A percentile compares a stretch with the other conserved stretches of the same genome.
phyloP scores from a whole-genome alignment of 495 filamentous ascomycete species.

The Thozetella sp. region DNA sequence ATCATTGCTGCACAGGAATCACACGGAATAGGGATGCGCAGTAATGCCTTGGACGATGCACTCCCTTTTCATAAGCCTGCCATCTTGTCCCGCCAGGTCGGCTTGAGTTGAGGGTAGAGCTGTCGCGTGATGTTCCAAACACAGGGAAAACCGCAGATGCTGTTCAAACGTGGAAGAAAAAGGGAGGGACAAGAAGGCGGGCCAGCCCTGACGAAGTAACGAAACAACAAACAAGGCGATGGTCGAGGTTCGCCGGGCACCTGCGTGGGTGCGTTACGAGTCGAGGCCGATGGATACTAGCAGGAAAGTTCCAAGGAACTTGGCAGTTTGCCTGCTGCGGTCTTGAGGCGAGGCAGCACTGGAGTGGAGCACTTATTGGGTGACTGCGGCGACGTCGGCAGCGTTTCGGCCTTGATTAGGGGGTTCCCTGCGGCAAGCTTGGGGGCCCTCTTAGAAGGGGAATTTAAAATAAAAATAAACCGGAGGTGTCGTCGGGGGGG shows the following conservation, averaged over 20 bases:
- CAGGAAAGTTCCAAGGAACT: not conserved
- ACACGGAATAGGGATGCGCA: constrained; percentile 18
- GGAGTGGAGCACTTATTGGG: not conserved
- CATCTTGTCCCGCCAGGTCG: constrained; percentile 10
- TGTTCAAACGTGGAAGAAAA: constrained; percentile 12
- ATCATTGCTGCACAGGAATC: constrained; percentile 5
- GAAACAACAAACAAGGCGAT: constrained; percentile 3
- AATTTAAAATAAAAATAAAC: no score
- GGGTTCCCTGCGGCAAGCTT: no score
- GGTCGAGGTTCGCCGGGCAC: not conserved
- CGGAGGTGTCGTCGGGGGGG: not conserved
- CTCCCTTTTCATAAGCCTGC: constrained; percentile 20
- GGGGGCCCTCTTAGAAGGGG: no score
- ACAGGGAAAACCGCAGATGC: constrained; percentile 1
- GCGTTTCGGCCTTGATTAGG: no score
- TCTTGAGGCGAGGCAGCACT: not conserved
- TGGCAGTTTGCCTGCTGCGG: not conserved
- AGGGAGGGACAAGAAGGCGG: constrained; percentile 15
- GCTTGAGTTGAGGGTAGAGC: no score
- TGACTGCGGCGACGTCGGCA: no score
- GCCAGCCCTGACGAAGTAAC: constrained; percentile 23
- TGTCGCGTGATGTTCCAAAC: not conserved
- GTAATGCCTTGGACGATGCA: constrained; percentile 7
- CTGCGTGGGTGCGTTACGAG: not conserved
- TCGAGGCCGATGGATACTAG: not conserved